Base-by-base conservation (phyloP, 768 basidiomycete genomes). In the Boletus barrowsii region DNA sequence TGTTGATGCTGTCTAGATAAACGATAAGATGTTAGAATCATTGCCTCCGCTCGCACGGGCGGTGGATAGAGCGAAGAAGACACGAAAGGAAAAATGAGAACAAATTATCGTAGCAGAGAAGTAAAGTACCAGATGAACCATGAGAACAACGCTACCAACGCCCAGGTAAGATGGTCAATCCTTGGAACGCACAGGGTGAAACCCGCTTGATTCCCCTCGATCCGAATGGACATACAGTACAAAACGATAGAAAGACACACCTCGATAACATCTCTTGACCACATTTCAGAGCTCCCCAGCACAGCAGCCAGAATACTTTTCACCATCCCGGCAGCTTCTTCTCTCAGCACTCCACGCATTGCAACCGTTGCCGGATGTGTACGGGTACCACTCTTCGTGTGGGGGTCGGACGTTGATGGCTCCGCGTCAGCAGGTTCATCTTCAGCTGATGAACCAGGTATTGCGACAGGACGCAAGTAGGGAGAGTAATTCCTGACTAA, bases 401-500 rank as follows among this genome's bases (percentile, higher is more conserved):
- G 77, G 84, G 88, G 24, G 44, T 45, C 44, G 11, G 56, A 55
- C 0, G 47, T 47, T 10, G 55, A 45, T 49, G 51, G 18, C 11
- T 47, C 47, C n/a, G 47, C 29, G 15, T 53, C 47, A 26, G 39
- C 41, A 30, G 45, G 47, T 33, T 58, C 63, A 33, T 52, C 56
- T 30, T 9, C 45, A 18, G 13, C 26, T 24, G 54, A 35, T 42
- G 49, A 53, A 51, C 45, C 54, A 47, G 66, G 61, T 42, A 67
- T 30, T 49, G 56, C 55, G 20, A 57, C 14, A 10, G 68, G 58
- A 49, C 82, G 71, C 61, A 96, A 80, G 73, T 94, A 87, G 15
- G 93, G 93, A 42, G 89, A 90, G 69, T 95, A 94, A 67, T 94
- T 93, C 78, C 83, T 81, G 79, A 92, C 90, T 89, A 95, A 76